A percentile compares a stretch with the other conserved stretches of the same genome.
Conservation (phyloP, 345 rosid genomes). For the Rubroshorea leprosula region DNA sequence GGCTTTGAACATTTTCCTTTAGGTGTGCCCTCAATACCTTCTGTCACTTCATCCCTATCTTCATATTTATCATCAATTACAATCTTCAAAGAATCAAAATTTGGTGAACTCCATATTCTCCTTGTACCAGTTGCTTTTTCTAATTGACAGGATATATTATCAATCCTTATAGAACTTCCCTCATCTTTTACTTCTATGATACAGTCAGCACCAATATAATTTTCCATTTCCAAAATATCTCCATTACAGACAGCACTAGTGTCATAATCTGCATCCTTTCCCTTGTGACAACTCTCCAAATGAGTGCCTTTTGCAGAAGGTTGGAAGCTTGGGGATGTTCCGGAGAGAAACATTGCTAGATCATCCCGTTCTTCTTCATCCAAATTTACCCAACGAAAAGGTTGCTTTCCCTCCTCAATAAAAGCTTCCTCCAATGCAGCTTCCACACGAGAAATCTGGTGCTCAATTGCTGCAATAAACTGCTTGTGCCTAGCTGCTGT, state of each 20-base stretch:
- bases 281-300: constrained; percentile 21
- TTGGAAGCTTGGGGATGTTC: constrained; percentile 34
- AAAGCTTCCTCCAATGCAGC: constrained; percentile 45
- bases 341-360: constrained; percentile 73
- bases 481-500: constrained; percentile 62
- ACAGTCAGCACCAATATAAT: constrained; percentile 26
- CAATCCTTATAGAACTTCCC: constrained; percentile 30
- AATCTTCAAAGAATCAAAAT: constrained; percentile 51
- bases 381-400: constrained; percentile 65
- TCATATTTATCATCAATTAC: constrained; percentile 36
- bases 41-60: constrained; percentile 20
- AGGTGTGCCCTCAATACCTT: constrained; percentile 50
- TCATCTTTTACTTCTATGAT: constrained; percentile 36
- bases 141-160: constrained; percentile 24
- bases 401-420: constrained; percentile 53
- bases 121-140: constrained; percentile 39
- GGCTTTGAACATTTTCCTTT: constrained; percentile 62
- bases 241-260: constrained; percentile 26
- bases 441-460: constrained; percentile 60
- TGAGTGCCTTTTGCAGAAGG: constrained; percentile 22
- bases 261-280: constrained; percentile 27
- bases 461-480: constrained; percentile 62
- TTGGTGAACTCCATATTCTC: constrained; percentile 68
- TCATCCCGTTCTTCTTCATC: constrained; percentile 80
- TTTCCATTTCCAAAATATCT: constrained; percentile 21